Base-by-base conservation (phyloP, 495 filamentous ascomycete species). In the Cenococcum geophilum region DNA sequence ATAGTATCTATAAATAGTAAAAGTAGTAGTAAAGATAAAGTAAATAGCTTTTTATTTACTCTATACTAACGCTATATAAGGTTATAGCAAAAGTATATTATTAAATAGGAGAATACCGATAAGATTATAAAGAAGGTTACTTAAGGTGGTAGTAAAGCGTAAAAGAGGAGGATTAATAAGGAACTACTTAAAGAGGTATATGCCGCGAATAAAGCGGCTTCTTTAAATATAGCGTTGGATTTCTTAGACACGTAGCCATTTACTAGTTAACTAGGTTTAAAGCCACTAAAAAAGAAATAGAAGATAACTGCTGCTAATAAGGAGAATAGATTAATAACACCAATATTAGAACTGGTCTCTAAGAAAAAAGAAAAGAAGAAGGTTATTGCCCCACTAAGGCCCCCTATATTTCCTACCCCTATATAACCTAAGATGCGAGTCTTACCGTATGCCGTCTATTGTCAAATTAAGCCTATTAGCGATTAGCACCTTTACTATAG, bases 81-180 rank as follows among this genome's bases (percentile, higher is more conserved):
- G 49, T 76, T 97, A 34, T 99, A 95, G 93, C 83, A 95, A 35
- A 87, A 92, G 59, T 97, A 97, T 69, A 91, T 86, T 10, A 90
- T 99, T 59, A 89, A 93, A 61, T 99, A 89, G 84, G 93, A 97
- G 70, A 88, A 95, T 65, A 79, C 89, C n/a, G 93, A 97, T 57
- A 92, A 97, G 64, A 80, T 96, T 37, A 85, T 86, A 21, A 96
- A 93, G 78, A 93, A 95, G 77, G 85, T 95, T 55, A 84, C 85
- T 3, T 83, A 85, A 55, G 85, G 83, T 59, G 90, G 91, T 45
- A 89, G 91, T 42, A 86, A 89, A 60, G 88, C 88, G 1, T 91
- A 86, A 87, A 91, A 92, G 70, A 83, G 89, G 51, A 86, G 84
- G 55, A 85, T 93, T 53, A 95, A 97, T 65, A 91, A 97, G 70